Evolutionary conservation across 2,329 filamentous ascomycete species (phyloP).

Genomic region (Calonectria fujianensis): DNA sequence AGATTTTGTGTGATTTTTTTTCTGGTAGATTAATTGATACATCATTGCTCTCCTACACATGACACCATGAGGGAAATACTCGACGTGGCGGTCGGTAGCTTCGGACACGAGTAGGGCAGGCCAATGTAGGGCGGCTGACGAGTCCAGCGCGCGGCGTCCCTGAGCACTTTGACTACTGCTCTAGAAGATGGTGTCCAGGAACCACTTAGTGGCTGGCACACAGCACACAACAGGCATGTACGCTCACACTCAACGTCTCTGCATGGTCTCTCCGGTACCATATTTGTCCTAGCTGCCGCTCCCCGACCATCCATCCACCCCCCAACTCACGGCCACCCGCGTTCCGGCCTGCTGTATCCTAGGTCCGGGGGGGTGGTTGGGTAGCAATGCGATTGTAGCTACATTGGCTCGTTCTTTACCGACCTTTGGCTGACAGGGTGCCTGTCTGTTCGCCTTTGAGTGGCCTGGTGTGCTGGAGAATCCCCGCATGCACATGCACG

Average conservation of each 20-base stretch:
- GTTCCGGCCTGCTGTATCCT: constrained; percentile 30
- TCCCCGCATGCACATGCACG: constrained; percentile 53
- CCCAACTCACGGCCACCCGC: constrained; percentile 22
- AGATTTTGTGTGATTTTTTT: constrained; percentile 3
- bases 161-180: constrained; percentile 17
- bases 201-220: constrained; percentile 25
- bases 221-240: neutral
- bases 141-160: constrained; percentile 31
- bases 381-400: constrained; percentile 57
- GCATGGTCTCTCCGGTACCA: constrained; percentile 29
- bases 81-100: constrained; percentile 7
- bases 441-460: constrained; percentile 45
- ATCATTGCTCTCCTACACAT: neutral
- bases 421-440: constrained; percentile 44
- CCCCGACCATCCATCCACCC: constrained; percentile 36
- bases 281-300: constrained; percentile 41
- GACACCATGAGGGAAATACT: constrained; percentile 28
- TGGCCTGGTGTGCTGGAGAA: constrained; percentile 48
- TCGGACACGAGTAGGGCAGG: neutral
- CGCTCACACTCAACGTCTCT: constrained; percentile 18
- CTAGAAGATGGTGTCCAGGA: constrained; percentile 30
- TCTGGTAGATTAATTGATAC: constrained; percentile 20
- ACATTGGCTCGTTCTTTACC: constrained; percentile 45
- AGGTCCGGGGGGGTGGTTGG: constrained; percentile 50
- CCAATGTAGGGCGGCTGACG: constrained; percentile 27